Base-by-base conservation (phyloP, 306 rosid genomes). In the Inga oerstediana region DNA sequence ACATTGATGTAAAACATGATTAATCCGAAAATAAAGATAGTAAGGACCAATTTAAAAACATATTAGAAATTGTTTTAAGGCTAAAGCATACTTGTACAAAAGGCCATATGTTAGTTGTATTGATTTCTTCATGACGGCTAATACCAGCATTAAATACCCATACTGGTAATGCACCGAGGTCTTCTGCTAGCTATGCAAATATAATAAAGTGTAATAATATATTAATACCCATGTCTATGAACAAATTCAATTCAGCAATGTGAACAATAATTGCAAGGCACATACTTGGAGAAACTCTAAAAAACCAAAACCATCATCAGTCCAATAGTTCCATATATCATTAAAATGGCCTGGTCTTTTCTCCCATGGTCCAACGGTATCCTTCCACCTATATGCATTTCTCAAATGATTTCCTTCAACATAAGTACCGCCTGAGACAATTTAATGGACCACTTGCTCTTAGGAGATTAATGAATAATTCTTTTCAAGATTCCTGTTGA, bases 81-180 rank as follows among this genome's bases (percentile, higher is more conserved):
- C 59, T 27, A 37, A 5, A 16, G 7, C 80, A 19, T 87, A 91
- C 98, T 93, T 89, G 88, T 46, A 94, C 91, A 86, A 89, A 94
- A 6, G 95, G 97, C n/a, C 35, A 35, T 81, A 94, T 81, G 27
- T 16, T 62, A 58, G 94, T 72, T 1, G 93, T 87, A 74, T 84
- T 80, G 20, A 88, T 94, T 88, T 93, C 84, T 81, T 94, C 98
- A 4, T 84, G 86, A 81, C 90, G 94, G 86, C 97, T 90, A 81
- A 94, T 84, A 76, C 98, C 98, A 93, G 82, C 93, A 79, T 94
- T 94, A 83, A 93, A 90, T 20, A 94, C 98, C 98, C 97, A 94
- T 61, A 94, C 79, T 77, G 98, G 98, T 76, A 68, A 62, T 56
- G 97, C 52, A 52, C 79, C 91, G 82, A 94, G 92, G 77, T 94